Percentiles rank a stretch among this genome's conserved stretches.
Conservation (phyloP, 1,139 yeast genomes). For the Sugiyamaella grinbergsii region DNA sequence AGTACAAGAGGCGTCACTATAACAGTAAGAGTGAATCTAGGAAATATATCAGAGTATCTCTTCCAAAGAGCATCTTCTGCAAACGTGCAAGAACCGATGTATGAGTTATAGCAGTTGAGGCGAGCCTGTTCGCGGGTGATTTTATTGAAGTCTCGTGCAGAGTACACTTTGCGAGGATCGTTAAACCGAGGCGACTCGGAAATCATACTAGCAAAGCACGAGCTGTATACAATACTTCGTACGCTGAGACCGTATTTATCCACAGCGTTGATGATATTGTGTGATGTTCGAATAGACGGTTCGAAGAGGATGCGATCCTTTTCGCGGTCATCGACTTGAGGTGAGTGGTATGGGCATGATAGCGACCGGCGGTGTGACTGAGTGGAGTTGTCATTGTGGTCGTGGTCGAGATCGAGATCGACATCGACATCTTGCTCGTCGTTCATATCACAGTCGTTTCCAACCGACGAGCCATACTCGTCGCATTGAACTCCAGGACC, state of each 20-base stretch:
- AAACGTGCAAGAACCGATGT: slow-evolving; percentile 30
- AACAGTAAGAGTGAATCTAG: slow-evolving; percentile 27
- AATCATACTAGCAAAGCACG: slow-evolving; percentile 35
- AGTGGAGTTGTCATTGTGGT: not conserved
- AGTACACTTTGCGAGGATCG: slow-evolving; percentile 30
- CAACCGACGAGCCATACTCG: too few relatives aligned
- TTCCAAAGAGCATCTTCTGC: slow-evolving; percentile 35
- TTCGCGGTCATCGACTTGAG: slow-evolving; percentile 38
- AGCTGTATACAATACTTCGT: slow-evolving; percentile 31
- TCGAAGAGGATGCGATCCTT: slow-evolving; percentile 35
- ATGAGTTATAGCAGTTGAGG: slow-evolving; percentile 25
- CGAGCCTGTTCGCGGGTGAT: slow-evolving; percentile 31
- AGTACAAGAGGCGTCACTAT: slow-evolving; percentile 32
- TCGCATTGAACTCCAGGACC: too few relatives aligned
- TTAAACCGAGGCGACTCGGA: slow-evolving; percentile 33
- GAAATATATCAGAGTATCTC: slow-evolving; percentile 27
- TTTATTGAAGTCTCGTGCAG: slow-evolving; percentile 30
- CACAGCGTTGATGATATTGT: slow-evolving; percentile 31
- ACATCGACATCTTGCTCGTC: too few relatives aligned
- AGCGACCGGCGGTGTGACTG: slow-evolving; percentile 46
- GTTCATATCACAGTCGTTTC: too few relatives aligned
- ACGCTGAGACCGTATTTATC: slow-evolving; percentile 29
- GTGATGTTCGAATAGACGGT: slow-evolving; percentile 31
- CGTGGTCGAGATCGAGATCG: too few relatives aligned
- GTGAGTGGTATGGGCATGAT: slow-evolving; percentile 24